Conservation (phyloP, 2,329 filamentous ascomycete genomes). For the Colletotrichum godetiae region DNA sequence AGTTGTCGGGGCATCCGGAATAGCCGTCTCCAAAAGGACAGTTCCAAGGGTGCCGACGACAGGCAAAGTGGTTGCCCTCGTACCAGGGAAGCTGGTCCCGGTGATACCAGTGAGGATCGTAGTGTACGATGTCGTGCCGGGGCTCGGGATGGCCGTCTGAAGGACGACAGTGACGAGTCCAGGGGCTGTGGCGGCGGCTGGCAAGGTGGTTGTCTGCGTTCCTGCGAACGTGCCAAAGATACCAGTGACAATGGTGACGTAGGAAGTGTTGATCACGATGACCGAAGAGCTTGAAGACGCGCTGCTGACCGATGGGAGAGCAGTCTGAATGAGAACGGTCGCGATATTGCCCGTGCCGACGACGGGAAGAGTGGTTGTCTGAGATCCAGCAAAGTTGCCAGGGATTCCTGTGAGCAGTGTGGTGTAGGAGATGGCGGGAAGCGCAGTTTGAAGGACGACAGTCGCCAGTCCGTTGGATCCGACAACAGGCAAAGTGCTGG, state of each 20-base stretch:
- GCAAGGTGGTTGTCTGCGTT: conserved; percentile 19
- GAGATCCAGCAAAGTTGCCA: not conserved
- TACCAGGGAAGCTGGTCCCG: conserved; percentile 1
- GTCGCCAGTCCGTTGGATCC: not conserved
- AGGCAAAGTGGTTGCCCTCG: not conserved
- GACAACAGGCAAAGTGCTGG: not conserved
- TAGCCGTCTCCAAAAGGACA: conserved; percentile 12
- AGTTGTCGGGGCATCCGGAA: not conserved
- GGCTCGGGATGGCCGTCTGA: conserved; percentile 15
- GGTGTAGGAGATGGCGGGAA: not conserved
- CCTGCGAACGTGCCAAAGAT: conserved; percentile 12
- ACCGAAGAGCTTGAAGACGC: not conserved
- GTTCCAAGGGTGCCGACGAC: conserved; percentile 4
- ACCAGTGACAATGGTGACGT: conserved; percentile 16
- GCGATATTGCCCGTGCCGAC: not conserved
- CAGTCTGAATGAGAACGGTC: conserved; percentile 7
- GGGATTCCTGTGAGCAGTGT: not conserved
- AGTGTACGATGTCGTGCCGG: conserved; percentile 1
- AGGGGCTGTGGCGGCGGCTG: conserved; percentile 14
- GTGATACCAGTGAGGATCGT: conserved; percentile 12
- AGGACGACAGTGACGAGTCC: conserved; percentile 18
- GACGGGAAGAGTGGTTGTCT: not conserved
- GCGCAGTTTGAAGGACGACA: not conserved
- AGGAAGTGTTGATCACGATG: conserved; percentile 7
- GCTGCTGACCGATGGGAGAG: not conserved